Percentiles rank a stretch among this genome's conserved stretches.
phyloP scores from a whole-genome alignment of 2,329 filamentous ascomycete genomes.

The Epichloe bromicola region DNA sequence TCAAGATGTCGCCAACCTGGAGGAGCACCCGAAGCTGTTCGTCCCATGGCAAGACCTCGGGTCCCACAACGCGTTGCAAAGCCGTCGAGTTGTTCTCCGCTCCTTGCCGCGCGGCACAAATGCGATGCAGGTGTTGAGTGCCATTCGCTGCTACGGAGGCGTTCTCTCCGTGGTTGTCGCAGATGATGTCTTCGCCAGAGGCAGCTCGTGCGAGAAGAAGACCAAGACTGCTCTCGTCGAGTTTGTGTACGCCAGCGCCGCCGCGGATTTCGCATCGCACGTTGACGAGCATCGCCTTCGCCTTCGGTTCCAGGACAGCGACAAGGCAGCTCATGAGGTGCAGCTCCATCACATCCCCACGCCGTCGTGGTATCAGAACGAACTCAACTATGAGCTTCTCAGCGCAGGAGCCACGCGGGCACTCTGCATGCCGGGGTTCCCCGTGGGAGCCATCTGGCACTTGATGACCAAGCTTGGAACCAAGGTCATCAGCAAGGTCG shows the following conservation, averaged over 20 bases:
- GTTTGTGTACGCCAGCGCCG: constrained; percentile 7
- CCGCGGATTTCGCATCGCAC: not conserved
- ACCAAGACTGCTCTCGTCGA: constrained; percentile 11
- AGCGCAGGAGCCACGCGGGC: constrained; percentile 3
- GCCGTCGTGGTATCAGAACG: constrained; percentile 1
- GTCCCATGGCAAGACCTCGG: not conserved
- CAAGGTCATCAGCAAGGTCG: constrained; percentile 3
- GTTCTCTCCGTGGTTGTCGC: constrained; percentile 6
- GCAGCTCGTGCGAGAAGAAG: not conserved
- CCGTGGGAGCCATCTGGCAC: constrained; percentile 10
- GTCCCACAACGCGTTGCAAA: not conserved
- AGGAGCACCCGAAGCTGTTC: constrained; percentile 1
- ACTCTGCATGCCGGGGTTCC: constrained; percentile 10
- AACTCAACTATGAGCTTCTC: not conserved
- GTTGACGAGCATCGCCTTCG: not conserved
- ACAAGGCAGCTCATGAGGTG: not conserved
- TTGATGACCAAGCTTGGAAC: constrained; percentile 9
- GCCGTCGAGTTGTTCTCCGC: constrained; percentile 13
- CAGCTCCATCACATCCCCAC: constrained; percentile 7
- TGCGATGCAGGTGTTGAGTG: constrained; percentile 9
- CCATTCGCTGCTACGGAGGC: constrained; percentile 8
- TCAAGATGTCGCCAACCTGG: not conserved
- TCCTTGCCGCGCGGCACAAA: constrained; percentile 10
- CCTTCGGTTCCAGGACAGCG: not conserved
- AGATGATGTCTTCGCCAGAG: not conserved